Percentiles rank a stretch among this genome's conserved stretches.
Conservation (phyloP, 2,329 filamentous ascomycete species). For the Colletotrichum endophyticum region DNA sequence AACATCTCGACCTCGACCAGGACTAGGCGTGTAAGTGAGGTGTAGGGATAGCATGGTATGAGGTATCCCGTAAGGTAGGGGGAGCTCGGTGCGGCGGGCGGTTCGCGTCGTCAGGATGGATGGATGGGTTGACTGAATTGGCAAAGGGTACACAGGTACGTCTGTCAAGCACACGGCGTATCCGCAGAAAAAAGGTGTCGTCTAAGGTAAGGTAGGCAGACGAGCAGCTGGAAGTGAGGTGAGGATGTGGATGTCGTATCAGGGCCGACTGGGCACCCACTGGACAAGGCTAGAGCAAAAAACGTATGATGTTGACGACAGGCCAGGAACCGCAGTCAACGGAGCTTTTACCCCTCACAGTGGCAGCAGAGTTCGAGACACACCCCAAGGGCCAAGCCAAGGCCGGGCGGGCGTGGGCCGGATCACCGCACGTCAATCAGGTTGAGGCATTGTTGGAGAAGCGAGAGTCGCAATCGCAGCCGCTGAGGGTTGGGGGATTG, state of each 20-base stretch:
- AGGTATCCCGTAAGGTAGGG: background rate
- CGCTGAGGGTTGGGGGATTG: background rate
- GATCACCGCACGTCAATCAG: conserved; percentile 3
- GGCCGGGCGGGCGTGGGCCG: conserved; percentile 6
- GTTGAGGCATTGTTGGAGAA: conserved; percentile 1
- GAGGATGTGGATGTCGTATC: conserved; percentile 5
- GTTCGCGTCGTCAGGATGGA: conserved; percentile 11
- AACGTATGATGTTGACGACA: conserved; percentile 22
- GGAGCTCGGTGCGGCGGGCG: background rate
- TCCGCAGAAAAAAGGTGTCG: background rate
- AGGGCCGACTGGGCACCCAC: conserved; percentile 16
- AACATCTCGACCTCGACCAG: conserved; percentile 1
- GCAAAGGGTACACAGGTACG: background rate
- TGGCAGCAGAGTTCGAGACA: conserved; percentile 12
- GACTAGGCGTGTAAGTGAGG: conserved; percentile 3
- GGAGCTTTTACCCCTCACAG: conserved; percentile 18
- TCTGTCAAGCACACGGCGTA: background rate
- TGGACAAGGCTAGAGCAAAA: conserved; percentile 12
- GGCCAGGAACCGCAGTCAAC: conserved; percentile 16
- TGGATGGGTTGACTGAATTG: background rate
- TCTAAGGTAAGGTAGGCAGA: background rate
- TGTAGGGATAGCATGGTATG: background rate
- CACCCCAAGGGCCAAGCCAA: conserved; percentile 1
- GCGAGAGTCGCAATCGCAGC: background rate
- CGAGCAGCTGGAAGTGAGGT: background rate